phyloP scores from a whole-genome alignment of 2,329 filamentous ascomycete genomes.

The Fulvia fulva region DNA sequence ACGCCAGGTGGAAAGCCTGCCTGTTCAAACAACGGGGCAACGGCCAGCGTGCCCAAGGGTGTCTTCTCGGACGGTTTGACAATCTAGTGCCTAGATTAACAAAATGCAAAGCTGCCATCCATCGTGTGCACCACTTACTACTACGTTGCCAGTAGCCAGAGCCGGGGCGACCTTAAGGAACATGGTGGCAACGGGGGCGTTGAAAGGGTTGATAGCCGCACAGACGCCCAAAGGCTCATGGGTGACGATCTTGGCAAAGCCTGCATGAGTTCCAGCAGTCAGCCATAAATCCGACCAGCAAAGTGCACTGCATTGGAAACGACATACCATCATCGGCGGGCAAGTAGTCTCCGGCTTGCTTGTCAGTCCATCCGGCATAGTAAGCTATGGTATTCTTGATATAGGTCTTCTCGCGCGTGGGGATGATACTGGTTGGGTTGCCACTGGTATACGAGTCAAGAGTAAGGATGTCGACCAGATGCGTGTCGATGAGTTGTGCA shows the following conservation, averaged over 20 bases:
- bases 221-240: slow-evolving; percentile 17
- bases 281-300: neutral
- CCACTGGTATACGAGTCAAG: slow-evolving; percentile 31
- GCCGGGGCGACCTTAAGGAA: slow-evolving; percentile 54
- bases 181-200: slow-evolving; percentile 51
- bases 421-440: slow-evolving; percentile 10
- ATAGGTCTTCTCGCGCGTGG: slow-evolving; percentile 15
- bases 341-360: slow-evolving; percentile 14
- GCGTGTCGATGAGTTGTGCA: slow-evolving; percentile 31
- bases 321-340: slow-evolving; percentile 38
- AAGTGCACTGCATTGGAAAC: neutral
- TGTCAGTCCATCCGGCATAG: slow-evolving; percentile 14
- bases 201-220: slow-evolving; percentile 26
- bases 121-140: slow-evolving; percentile 7
- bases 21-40: slow-evolving; percentile 52
- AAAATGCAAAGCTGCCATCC: neutral
- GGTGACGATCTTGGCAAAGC: slow-evolving; percentile 11
- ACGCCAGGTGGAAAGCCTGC: slow-evolving; percentile 59
- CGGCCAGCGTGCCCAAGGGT: slow-evolving; percentile 55
- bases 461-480: slow-evolving; percentile 22
- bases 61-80: slow-evolving; percentile 47
- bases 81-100: slow-evolving; percentile 15
- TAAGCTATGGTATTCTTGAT: slow-evolving; percentile 17
- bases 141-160: slow-evolving; percentile 45
- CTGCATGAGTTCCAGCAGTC: neutral